These are phyloP conservation scores for Scheffersomyces quercinus DNA, from an alignment of 1,139 yeast genomes.

Conservation along the genomic window DNA sequence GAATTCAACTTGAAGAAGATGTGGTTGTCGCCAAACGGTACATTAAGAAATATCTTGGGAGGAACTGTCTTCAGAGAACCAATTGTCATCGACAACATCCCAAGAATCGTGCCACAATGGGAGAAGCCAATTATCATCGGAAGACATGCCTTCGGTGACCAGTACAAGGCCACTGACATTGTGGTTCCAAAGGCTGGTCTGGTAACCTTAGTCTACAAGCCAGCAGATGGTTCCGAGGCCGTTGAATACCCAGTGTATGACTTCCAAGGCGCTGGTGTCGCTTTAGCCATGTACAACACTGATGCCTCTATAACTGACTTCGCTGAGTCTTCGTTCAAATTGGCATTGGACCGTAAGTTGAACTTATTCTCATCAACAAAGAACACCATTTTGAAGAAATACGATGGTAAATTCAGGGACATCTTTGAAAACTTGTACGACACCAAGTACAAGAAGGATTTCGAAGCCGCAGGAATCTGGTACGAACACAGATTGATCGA, in stretches of 20 bases:
- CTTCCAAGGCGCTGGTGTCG: slow-evolving; percentile 69
- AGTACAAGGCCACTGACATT: slow-evolving; percentile 77
- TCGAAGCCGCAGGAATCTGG: slow-evolving; percentile 69
- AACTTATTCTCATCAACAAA: slow-evolving; percentile 74
- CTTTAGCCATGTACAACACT: slow-evolving; percentile 80
- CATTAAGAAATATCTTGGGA: slow-evolving; percentile 76
- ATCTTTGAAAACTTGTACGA: slow-evolving; percentile 71
- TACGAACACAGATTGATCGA: slow-evolving; percentile 83
- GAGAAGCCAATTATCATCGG: slow-evolving; percentile 81
- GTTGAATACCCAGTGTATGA: slow-evolving; percentile 55
- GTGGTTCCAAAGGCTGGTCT: slow-evolving; percentile 69
- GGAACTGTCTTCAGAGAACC: slow-evolving; percentile 88
- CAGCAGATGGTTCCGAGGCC: slow-evolving; percentile 55
- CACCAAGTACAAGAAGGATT: slow-evolving; percentile 52
- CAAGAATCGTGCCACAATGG: slow-evolving; percentile 78
- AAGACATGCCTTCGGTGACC: slow-evolving; percentile 86
- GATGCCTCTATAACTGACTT: slow-evolving; percentile 77
- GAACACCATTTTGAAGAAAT: slow-evolving; percentile 77
- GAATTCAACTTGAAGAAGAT: slow-evolving; percentile 74
- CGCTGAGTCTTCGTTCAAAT: slow-evolving; percentile 76
- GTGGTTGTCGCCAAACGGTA: slow-evolving; percentile 89
- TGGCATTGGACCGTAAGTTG: slow-evolving; percentile 66
- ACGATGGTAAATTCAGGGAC: slow-evolving; percentile 82
- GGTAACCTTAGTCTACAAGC: slow-evolving; percentile 64
- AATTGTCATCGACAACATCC: slow-evolving; percentile 73